Percentiles rank a stretch among this genome's conserved stretches.
Conservation (phyloP, 1,284 basidiomycete species). For the Neotropicomus parvogracilis region DNA sequence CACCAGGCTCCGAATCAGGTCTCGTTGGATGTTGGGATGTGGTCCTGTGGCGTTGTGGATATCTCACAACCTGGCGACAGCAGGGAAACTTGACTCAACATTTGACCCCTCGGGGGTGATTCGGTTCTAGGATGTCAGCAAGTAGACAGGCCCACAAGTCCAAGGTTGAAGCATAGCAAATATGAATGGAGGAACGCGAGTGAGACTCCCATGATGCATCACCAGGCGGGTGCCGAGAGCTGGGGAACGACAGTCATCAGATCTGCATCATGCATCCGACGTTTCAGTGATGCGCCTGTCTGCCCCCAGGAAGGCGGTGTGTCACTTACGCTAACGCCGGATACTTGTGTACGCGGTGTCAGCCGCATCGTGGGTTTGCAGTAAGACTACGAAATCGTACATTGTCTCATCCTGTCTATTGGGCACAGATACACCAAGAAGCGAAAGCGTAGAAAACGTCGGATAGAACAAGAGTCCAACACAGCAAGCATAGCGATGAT, state of each 20-base stretch:
- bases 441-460: constrained; percentile 6
- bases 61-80: constrained; percentile 1
- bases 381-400: constrained; percentile 21
- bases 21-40: neutral
- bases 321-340: neutral
- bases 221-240: neutral
- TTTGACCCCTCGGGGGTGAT: neutral
- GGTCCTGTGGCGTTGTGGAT: constrained; percentile 25
- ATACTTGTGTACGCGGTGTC: neutral
- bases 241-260: constrained; percentile 1
- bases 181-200: neutral
- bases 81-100: constrained; percentile 13
- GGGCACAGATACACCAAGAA: constrained; percentile 31
- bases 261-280: neutral
- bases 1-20: neutral
- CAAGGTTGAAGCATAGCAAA: neutral
- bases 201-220: constrained; percentile 5
- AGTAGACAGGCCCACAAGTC: neutral
- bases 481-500: constrained; percentile 13
- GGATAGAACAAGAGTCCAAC: constrained; percentile 9
- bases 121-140: constrained; percentile 6
- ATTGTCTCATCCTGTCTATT: constrained; percentile 23
- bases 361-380: neutral
- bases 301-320: neutral
- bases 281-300: neutral